Evolutionary conservation across 139 green algal species (phyloP), one percentile per base, ranked within the genome.

Genomic region (Pleodorina starrii): DNA sequence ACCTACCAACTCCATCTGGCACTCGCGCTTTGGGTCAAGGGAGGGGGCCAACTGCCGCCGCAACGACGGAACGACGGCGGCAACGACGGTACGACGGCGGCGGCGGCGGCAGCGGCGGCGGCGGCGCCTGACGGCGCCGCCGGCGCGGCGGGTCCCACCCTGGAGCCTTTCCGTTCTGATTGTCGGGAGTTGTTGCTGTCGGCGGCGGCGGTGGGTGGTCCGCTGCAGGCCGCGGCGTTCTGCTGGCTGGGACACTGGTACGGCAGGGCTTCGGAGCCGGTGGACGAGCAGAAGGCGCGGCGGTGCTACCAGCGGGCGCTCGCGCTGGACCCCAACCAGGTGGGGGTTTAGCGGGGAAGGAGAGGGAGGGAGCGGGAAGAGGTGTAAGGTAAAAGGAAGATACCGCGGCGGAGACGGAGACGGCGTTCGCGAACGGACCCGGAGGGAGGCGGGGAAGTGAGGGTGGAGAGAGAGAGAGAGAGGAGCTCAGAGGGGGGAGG

Each of bases 241-340:
- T 86, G 92, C 11, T 94, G 90, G 84, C 88, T 97, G 59, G 95
- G 95, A 11, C 91, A 91, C 63, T 97, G 85, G 85, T 96, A 96
- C 57, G 40, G 16, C 10, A 57, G 95, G 40, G 60, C 40, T 16
- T 63, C 57, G 50, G 91, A 96, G 46, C 92, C 91, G 27, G 23
- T 78, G 10, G 92, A 97, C 51, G 73, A 60, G 27, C 50, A 81
- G 7, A 87, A 92, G 42, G 96, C 96, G 5, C 50, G 79, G 60
- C 92, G 94, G 48, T 97, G 94, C 92, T 98, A 94, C 88, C 91
- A 96, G 90, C 87, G 92, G 7, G 92, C 93, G 1, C 90, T 98
- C 88, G 90, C 91, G 11, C 91, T 98, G 21, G 94, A 98, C 89
- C 94, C 95, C 0, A 63, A 38, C 17, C 89, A 96, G 71, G 92